Percentiles rank a stretch among this genome's conserved stretches.
phyloP scores from a whole-genome alignment of 257 asterid genomes.

The Coffea eugenioides region DNA sequence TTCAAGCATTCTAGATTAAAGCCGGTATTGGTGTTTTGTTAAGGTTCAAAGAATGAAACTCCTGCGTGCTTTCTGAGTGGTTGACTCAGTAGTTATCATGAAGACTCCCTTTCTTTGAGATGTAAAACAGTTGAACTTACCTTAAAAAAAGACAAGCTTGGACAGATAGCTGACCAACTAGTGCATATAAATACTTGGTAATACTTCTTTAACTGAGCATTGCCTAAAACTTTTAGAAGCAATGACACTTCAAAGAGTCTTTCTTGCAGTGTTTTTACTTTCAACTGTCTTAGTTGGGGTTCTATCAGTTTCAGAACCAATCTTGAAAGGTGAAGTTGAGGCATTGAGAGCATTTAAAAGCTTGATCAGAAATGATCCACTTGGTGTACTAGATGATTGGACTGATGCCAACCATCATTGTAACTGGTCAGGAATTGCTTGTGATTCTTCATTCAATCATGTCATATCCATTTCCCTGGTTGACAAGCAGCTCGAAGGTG shows the following conservation, averaged over 20 bases:
- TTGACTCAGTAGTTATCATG: background rate
- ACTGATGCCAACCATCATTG: slow-evolving; percentile 48
- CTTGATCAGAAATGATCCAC: slow-evolving; percentile 49
- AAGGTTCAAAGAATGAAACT: slow-evolving; percentile 10
- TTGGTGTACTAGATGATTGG: slow-evolving; percentile 57
- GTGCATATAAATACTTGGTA: slow-evolving; percentile 3
- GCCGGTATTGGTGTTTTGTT: slow-evolving; percentile 3
- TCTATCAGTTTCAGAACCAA: slow-evolving; percentile 23
- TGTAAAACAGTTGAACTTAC: no score
- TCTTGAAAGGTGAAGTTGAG: slow-evolving; percentile 33
- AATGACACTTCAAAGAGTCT: slow-evolving; percentile 22
- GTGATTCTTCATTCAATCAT: slow-evolving; percentile 33
- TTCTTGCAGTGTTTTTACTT: slow-evolving; percentile 27
- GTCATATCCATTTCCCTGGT: slow-evolving; percentile 55
- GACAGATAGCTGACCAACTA: background rate
- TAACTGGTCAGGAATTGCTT: slow-evolving; percentile 72
- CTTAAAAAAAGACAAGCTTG: no score
- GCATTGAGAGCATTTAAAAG: slow-evolving; percentile 63
- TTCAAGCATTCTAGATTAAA: background rate
- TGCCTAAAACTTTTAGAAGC: slow-evolving; percentile 5
- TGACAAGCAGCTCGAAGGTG: slow-evolving; percentile 50
- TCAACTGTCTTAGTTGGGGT: slow-evolving; percentile 27
- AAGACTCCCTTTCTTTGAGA: no score
- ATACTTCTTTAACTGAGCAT: background rate
- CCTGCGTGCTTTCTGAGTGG: background rate